A percentile compares a stretch with the other conserved stretches of the same genome.
phyloP scores from a whole-genome alignment of 257 asterid species.

The Solanum pennellii region DNA sequence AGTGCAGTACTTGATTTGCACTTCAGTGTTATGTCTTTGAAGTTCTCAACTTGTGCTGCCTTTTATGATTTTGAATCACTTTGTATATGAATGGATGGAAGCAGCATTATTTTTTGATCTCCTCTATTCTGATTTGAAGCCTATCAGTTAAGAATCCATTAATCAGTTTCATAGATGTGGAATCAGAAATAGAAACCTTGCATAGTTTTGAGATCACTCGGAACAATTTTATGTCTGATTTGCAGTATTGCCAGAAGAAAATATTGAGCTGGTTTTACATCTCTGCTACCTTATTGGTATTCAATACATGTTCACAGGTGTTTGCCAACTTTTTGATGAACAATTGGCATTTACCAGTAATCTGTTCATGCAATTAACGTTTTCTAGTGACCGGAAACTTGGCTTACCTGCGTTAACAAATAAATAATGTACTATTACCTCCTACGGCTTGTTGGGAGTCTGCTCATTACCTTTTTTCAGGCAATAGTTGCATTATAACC shows the following conservation, averaged over 20 bases:
- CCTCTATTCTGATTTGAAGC: neutral
- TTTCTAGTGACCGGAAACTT: neutral
- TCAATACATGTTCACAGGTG: neutral
- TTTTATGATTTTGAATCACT: neutral
- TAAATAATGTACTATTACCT: neutral
- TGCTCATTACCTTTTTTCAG: neutral
- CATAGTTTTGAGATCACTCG: neutral
- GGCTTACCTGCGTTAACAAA: neutral
- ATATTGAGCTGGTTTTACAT: neutral
- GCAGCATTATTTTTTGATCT: neutral
- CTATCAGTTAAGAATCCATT: neutral
- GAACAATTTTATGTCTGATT: neutral
- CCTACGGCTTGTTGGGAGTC: neutral
- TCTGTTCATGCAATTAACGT: neutral
- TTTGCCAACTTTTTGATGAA: neutral
- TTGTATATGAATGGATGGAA: neutral
- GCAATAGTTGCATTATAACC: neutral
- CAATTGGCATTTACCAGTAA: neutral
- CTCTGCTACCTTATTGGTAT: neutral
- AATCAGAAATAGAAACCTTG: neutral
- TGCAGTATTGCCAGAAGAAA: neutral
- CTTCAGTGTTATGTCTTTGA: neutral
- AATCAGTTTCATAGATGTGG: neutral
- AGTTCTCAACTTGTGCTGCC: neutral
- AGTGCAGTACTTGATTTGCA: conserved; percentile 21